Percentiles rank a stretch among this genome's conserved stretches.
Evolutionary conservation across 352 stramenopile species (phyloP).

Genomic region (Pythium periplocum): DNA sequence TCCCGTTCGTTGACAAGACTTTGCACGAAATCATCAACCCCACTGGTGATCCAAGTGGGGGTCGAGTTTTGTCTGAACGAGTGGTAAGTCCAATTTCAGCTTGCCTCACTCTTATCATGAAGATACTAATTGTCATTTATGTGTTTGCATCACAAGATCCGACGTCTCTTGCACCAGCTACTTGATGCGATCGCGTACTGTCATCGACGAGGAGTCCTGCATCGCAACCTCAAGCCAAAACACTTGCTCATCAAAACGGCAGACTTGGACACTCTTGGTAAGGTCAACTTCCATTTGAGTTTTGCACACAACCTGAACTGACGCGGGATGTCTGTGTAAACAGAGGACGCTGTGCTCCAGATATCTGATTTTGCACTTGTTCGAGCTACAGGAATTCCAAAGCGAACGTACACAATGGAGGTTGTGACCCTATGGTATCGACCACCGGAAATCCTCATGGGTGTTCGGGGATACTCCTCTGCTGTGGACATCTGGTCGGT

Average conservation of each 20-base stretch:
- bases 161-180: constrained; percentile 79
- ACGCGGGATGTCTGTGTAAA: no score
- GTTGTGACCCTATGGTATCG: constrained; percentile 91
- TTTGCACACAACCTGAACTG: no score
- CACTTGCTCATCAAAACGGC: constrained; percentile 83
- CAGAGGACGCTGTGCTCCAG: constrained; percentile 67
- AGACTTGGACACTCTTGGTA: constrained; percentile 56
- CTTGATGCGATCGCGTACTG: constrained; percentile 87
- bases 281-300: background rate
- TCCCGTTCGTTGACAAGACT: constrained; percentile 88
- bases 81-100: constrained; percentile 37
- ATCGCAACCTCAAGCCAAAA: constrained; percentile 89
- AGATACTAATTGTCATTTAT: no score
- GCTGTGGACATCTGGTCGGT: constrained; percentile 93
- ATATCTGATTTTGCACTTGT: constrained; percentile 88
- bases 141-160: constrained; percentile 32
- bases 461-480: constrained; percentile 76
- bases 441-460: constrained; percentile 88
- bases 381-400: constrained; percentile 81
- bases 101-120: background rate
- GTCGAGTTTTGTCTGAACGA: constrained; percentile 62
- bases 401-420: constrained; percentile 87
- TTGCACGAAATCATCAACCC: constrained; percentile 90
- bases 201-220: constrained; percentile 81
- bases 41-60: constrained; percentile 74